phyloP scores from a whole-genome alignment of 2,329 filamentous ascomycete genomes.

The Diplodia seriata region DNA sequence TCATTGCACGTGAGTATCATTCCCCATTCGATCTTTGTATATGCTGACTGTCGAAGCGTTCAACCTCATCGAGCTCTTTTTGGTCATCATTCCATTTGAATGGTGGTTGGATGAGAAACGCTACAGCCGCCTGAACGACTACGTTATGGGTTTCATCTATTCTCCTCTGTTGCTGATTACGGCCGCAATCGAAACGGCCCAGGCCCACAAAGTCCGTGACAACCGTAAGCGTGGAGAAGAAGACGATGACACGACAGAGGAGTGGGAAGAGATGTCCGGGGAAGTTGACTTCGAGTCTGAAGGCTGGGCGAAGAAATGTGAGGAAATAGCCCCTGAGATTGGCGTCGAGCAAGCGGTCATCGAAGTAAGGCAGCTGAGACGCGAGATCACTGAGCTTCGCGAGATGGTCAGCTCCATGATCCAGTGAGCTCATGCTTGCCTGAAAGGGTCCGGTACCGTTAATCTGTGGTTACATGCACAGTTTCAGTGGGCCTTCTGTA shows the following conservation, averaged over 20 bases:
- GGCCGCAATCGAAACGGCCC: slow-evolving; percentile 62
- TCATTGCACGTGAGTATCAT: slow-evolving; percentile 69
- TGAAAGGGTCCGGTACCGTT: not conserved
- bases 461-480: not conserved
- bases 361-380: slow-evolving; percentile 60
- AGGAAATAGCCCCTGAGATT: slow-evolving; percentile 78
- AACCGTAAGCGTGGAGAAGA: slow-evolving; percentile 83
- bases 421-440: slow-evolving; percentile 12
- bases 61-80: slow-evolving; percentile 88
- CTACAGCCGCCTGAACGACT: slow-evolving; percentile 86
- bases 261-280: slow-evolving; percentile 85
- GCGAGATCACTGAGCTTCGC: slow-evolving; percentile 60
- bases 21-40: slow-evolving; percentile 43
- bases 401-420: slow-evolving; percentile 55
- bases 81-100: slow-evolving; percentile 80
- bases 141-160: slow-evolving; percentile 86
- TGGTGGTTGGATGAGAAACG: slow-evolving; percentile 85
- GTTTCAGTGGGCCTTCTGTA: not conserved
- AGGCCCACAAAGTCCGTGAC: slow-evolving; percentile 65
- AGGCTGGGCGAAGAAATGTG: slow-evolving; percentile 83
- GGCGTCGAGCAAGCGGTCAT: slow-evolving; percentile 77
- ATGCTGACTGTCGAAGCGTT: slow-evolving; percentile 58
- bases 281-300: slow-evolving; percentile 81
- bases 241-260: slow-evolving; percentile 86
- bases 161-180: slow-evolving; percentile 81